Conservation (phyloP, 805 yeast genomes). For the Candida germanica region DNA sequence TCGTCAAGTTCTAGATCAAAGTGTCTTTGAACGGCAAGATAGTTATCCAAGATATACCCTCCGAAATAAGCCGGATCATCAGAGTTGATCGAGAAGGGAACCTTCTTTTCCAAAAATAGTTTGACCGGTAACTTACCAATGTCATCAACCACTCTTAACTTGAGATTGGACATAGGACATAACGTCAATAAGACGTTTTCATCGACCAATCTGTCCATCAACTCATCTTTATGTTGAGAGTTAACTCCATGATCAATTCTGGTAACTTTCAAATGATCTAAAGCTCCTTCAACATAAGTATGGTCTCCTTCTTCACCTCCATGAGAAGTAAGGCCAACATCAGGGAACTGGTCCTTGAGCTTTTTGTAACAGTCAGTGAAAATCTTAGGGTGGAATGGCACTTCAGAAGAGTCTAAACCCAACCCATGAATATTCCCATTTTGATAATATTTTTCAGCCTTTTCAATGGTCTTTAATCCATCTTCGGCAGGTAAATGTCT, state of each 20-base stretch:
- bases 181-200: conserved; percentile 59
- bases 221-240: conserved; percentile 50
- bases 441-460: conserved; percentile 49
- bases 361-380: conserved; percentile 60
- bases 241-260: conserved; percentile 83
- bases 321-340: conserved; percentile 71
- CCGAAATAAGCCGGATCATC: conserved; percentile 65
- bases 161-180: conserved; percentile 77
- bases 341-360: conserved; percentile 47
- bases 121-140: conserved; percentile 66
- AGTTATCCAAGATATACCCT: conserved; percentile 79
- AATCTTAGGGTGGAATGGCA: conserved; percentile 70
- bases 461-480: conserved; percentile 55
- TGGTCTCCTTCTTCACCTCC: conserved; percentile 91
- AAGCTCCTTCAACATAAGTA: conserved; percentile 55
- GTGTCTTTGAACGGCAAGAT: conserved; percentile 53
- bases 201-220: conserved; percentile 56
- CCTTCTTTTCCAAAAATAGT: conserved; percentile 55
- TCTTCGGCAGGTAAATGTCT: conserved; percentile 67
- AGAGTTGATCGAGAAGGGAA: conserved; percentile 67
- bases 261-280: conserved; percentile 57
- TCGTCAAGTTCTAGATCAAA: conserved; percentile 59
- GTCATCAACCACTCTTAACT: conserved; percentile 68
- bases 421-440: conserved; percentile 67
- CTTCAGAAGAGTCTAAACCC: conserved; percentile 81